phyloP scores from a whole-genome alignment of 352 stramenopile species.

The Globisporangium acanthophoron region DNA sequence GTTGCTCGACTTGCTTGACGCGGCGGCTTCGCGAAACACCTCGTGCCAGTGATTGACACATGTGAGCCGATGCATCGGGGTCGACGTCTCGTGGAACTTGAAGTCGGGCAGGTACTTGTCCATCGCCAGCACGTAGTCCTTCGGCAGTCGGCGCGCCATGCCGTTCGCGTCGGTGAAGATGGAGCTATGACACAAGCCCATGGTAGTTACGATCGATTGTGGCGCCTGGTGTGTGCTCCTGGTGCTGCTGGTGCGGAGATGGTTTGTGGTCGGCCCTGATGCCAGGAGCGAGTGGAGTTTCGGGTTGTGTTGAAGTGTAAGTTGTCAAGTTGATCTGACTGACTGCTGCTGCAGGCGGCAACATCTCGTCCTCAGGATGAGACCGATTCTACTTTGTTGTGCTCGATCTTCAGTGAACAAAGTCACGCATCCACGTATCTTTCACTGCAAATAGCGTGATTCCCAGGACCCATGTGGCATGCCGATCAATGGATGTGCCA shows the following conservation, averaged over 20 bases:
- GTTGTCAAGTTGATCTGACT: too few relatives aligned
- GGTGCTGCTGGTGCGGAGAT: background rate
- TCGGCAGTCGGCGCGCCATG: conserved; percentile 9
- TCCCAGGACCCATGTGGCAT: too few relatives aligned
- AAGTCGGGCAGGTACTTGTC: conserved; percentile 37
- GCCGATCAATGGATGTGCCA: too few relatives aligned
- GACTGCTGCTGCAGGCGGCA: too few relatives aligned
- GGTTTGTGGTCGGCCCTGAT: background rate
- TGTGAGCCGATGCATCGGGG: conserved; percentile 21
- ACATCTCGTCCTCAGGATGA: too few relatives aligned
- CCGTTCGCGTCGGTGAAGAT: conserved; percentile 15
- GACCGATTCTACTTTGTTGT: too few relatives aligned
- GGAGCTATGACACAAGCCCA: background rate
- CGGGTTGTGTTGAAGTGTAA: too few relatives aligned
- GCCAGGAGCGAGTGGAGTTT: too few relatives aligned
- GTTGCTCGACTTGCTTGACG: conserved; percentile 4
- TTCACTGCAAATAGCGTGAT: too few relatives aligned
- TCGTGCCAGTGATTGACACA: conserved; percentile 31
- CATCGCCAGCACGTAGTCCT: conserved; percentile 22
- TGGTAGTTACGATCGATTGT: background rate
- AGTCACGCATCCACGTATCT: too few relatives aligned
- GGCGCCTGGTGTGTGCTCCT: background rate
- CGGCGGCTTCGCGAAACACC: conserved; percentile 27
- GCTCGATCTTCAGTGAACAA: background rate
- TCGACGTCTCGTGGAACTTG: conserved; percentile 27